phyloP scores from a whole-genome alignment of 83 land plant species.

The Picea mariana region DNA sequence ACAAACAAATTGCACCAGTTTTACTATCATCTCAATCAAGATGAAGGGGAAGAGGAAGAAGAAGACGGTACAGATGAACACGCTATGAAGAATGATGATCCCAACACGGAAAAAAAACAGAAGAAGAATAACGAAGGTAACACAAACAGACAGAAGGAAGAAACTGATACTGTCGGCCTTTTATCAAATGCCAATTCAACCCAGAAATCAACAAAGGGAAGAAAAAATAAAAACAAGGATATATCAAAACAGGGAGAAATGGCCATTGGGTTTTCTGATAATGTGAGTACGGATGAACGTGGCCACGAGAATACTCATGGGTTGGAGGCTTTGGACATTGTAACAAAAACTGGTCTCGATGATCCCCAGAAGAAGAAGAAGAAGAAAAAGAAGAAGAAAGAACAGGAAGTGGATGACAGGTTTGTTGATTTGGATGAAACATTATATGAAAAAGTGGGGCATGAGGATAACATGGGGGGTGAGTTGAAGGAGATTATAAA shows the following conservation, averaged over 20 bases:
- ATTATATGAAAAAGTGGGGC: slow-evolving; percentile 2
- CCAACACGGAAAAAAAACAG: background rate
- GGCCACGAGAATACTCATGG: background rate
- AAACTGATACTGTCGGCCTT: background rate
- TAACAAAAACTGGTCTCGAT: background rate
- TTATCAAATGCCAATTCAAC: too few relatives aligned
- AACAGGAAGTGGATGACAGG: background rate
- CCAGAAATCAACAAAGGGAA: too few relatives aligned
- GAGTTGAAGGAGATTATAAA: slow-evolving; percentile 1
- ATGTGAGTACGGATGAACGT: background rate
- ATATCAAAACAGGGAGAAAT: too few relatives aligned
- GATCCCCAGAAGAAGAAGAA: slow-evolving; percentile 17
- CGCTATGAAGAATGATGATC: background rate
- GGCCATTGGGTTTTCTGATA: background rate
- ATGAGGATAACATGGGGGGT: background rate
- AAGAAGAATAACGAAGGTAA: background rate
- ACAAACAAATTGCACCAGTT: slow-evolving; percentile 25
- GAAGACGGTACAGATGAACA: slow-evolving; percentile 23
- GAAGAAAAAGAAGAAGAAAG: slow-evolving; percentile 11
- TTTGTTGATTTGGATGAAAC: background rate
- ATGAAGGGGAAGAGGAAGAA: slow-evolving; percentile 35
- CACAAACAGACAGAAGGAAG: too few relatives aligned
- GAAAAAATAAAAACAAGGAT: too few relatives aligned
- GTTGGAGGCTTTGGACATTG: background rate
- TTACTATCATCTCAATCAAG: slow-evolving; percentile 41